These are phyloP conservation scores for Penicillium sp. DNA, from an alignment of 2,329 filamentous ascomycete genomes.

Conservation along the genomic window DNA sequence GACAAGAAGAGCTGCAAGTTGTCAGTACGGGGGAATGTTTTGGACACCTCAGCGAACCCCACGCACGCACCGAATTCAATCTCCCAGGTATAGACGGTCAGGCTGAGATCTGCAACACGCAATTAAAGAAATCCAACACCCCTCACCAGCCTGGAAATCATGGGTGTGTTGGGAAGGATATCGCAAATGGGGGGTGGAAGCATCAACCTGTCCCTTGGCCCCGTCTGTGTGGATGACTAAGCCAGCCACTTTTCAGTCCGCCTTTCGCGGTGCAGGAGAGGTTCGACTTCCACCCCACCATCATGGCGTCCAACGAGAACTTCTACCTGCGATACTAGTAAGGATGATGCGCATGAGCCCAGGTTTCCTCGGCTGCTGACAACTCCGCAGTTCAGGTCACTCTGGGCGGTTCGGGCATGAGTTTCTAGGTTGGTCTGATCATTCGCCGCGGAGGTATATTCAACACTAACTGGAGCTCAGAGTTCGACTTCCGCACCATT, in stretches of 20 bases:
- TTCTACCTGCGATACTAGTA: conserved; percentile 99
- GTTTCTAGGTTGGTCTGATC: conserved; percentile 67
- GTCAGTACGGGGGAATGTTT: conserved; percentile 33
- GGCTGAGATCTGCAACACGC: conserved; percentile 22
- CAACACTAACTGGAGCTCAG: conserved; percentile 45
- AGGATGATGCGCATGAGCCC: conserved; percentile 36
- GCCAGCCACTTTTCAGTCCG: conserved; percentile 26
- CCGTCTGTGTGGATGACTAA: conserved; percentile 45
- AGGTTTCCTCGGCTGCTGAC: conserved; percentile 40
- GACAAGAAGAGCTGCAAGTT: conserved; percentile 31
- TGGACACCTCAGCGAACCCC: conserved; percentile 20
- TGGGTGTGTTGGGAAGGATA: conserved; percentile 29
- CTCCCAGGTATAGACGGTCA: conserved; percentile 22
- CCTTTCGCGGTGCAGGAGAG: conserved; percentile 3
- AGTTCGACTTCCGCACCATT: conserved; percentile 92
- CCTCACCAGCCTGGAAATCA: conserved; percentile 36
- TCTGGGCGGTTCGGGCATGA: conserved; percentile 97
- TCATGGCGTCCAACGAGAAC: conserved; percentile 67
- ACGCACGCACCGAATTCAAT: conserved; percentile 25
- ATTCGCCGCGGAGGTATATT: conserved; percentile 7
- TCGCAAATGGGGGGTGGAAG: conserved; percentile 28
- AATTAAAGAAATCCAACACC: conserved; percentile 30
- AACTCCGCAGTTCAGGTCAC: conserved; percentile 73
- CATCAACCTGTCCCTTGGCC: conserved; percentile 41
- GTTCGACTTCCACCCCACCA: conserved; percentile 4